Conservation (phyloP, 2,329 filamentous ascomycete species). For the Sphaceloma murrayae region DNA sequence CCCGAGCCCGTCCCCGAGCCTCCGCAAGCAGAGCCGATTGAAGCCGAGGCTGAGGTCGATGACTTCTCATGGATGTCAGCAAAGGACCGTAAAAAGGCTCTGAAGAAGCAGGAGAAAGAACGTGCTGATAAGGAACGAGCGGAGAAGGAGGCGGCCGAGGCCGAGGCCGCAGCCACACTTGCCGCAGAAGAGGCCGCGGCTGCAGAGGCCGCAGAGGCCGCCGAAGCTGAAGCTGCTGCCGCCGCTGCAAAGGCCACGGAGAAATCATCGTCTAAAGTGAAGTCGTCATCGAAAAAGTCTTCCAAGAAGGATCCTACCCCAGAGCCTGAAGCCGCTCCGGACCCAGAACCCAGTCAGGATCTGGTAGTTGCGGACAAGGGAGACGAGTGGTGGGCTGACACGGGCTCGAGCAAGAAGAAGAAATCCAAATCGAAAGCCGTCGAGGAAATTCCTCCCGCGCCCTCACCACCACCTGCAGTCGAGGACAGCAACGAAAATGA, state of each 20-base stretch:
- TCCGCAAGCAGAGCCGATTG: constrained; percentile 18
- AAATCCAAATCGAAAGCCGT: constrained; percentile 24
- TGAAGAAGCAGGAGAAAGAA: constrained; percentile 22
- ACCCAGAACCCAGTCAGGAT: constrained; percentile 18
- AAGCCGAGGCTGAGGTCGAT: neutral
- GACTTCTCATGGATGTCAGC: constrained; percentile 4
- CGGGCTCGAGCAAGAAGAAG: constrained; percentile 21
- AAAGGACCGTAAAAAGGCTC: constrained; percentile 3
- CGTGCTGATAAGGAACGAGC: constrained; percentile 36
- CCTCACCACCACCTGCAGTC: constrained; percentile 22
- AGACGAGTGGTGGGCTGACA: constrained; percentile 27
- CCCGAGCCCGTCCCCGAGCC: constrained; percentile 27
- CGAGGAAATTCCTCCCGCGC: constrained; percentile 21
- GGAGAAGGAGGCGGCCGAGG: constrained; percentile 27
- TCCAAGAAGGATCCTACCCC: constrained; percentile 18
- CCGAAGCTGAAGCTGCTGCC: neutral
- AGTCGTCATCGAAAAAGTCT: constrained; percentile 21
- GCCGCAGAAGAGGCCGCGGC: constrained; percentile 20
- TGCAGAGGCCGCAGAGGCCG: constrained; percentile 21
- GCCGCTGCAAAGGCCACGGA: constrained; percentile 23
- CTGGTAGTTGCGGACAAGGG: constrained; percentile 20
- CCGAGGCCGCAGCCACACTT: constrained; percentile 22
- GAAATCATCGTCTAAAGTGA: constrained; percentile 28
- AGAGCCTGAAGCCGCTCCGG: constrained; percentile 24
- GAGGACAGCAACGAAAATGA: constrained; percentile 36